These are phyloP conservation scores for Pilasporangium apinafurcum DNA, from an alignment of 352 stramenopile genomes.

Conservation along the genomic window DNA sequence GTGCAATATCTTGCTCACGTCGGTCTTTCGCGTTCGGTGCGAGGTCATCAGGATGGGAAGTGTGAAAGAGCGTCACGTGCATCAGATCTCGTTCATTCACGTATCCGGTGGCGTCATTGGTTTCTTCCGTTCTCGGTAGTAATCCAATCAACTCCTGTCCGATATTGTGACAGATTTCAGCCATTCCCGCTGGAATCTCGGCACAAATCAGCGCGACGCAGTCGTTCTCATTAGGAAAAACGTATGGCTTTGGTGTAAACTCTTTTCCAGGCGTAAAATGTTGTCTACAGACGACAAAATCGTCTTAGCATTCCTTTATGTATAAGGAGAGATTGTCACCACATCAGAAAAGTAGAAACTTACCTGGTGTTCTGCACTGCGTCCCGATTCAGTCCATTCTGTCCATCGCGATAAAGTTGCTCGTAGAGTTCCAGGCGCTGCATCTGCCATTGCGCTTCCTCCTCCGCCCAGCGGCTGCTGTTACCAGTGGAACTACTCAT, in stretches of 20 bases:
- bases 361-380: slow-evolving; percentile 28
- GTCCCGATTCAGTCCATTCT: slow-evolving; percentile 26
- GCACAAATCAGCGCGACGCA: slow-evolving; percentile 42
- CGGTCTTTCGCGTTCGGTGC: slow-evolving; percentile 28
- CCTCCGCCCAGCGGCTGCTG: slow-evolving; percentile 6
- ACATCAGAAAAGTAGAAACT: background rate
- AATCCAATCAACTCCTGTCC: slow-evolving; percentile 36
- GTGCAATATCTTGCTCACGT: slow-evolving; percentile 30
- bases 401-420: slow-evolving; percentile 25
- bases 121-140: slow-evolving; percentile 23
- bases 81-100: slow-evolving; percentile 62
- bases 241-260: slow-evolving; percentile 43
- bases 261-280: slow-evolving; percentile 22
- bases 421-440: slow-evolving; percentile 30
- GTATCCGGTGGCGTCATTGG: slow-evolving; percentile 31
- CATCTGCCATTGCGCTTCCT: slow-evolving; percentile 34
- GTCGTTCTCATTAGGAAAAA: slow-evolving; percentile 34
- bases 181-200: slow-evolving; percentile 26
- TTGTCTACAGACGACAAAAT: slow-evolving; percentile 15
- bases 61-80: slow-evolving; percentile 80
- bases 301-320: background rate
- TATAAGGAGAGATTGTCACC: background rate
- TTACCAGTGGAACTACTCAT: slow-evolving; percentile 9
- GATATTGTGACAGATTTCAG: slow-evolving; percentile 25
- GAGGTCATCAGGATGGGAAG: slow-evolving; percentile 58